phyloP scores from a whole-genome alignment of 2,329 filamentous ascomycete species.

The Aspergillus sp. region DNA sequence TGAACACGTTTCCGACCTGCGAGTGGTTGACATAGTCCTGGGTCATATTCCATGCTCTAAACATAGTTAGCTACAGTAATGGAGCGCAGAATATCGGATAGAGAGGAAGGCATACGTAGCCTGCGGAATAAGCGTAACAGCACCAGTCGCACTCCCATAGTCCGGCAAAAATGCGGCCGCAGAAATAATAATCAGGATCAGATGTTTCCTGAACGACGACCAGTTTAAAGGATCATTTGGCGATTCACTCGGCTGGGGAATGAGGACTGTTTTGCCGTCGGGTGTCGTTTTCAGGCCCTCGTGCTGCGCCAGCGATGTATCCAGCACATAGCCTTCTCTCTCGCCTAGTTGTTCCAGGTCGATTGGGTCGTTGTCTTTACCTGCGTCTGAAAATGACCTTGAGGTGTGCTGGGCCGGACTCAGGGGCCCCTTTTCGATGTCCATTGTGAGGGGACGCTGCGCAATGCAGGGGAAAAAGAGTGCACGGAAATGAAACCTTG shows the following conservation, averaged over 20 bases:
- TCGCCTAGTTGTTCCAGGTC: constrained; percentile 16
- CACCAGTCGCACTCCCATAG: constrained; percentile 44
- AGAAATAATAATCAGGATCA: constrained; percentile 41
- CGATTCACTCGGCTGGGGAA: constrained; percentile 40
- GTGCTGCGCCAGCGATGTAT: background rate
- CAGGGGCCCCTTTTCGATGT: background rate
- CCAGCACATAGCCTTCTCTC: constrained; percentile 12
- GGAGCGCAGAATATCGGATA: background rate
- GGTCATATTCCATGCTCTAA: constrained; percentile 37
- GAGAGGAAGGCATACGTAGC: constrained; percentile 21
- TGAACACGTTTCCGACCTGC: constrained; percentile 45
- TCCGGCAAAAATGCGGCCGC: constrained; percentile 42
- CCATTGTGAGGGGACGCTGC: background rate
- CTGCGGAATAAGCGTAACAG: constrained; percentile 42
- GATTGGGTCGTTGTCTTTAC: background rate
- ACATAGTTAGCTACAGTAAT: background rate
- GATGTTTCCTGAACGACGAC: constrained; percentile 32
- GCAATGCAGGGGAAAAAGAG: background rate
- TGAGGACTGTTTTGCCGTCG: constrained; percentile 37
- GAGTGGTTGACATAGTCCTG: constrained; percentile 41
- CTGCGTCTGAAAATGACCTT: background rate
- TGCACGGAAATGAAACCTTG: too few species aligned
- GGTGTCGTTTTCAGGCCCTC: constrained; percentile 29
- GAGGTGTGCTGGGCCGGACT: background rate
- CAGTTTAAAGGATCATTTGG: constrained; percentile 43